phyloP scores from a whole-genome alignment of 139 green algal species.

The Pseudopediastrum boryanum region DNA sequence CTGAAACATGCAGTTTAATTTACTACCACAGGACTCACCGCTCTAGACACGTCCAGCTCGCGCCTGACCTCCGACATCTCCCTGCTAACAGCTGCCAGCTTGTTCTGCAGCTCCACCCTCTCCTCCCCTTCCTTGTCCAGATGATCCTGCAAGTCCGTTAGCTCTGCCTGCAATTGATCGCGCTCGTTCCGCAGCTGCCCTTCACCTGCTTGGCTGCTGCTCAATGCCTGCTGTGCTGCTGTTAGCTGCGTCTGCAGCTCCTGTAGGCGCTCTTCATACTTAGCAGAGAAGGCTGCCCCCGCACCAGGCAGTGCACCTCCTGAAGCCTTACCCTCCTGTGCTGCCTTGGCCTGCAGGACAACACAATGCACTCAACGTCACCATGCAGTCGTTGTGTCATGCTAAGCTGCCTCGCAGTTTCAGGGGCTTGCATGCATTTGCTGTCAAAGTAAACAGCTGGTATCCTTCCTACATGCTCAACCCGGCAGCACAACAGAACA shows the following conservation, averaged over 20 bases:
- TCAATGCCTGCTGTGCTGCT: constrained; percentile 62
- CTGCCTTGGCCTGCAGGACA: too few relatives aligned
- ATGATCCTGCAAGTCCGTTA: constrained; percentile 43
- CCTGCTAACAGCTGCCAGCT: constrained; percentile 30
- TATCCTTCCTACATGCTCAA: too few relatives aligned
- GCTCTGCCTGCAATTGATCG: constrained; percentile 33
- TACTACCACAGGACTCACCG: constrained; percentile 18
- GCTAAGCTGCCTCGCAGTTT: too few relatives aligned
- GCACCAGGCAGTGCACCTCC: too few relatives aligned
- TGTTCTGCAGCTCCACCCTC: constrained; percentile 50
- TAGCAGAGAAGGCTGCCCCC: constrained; percentile 49
- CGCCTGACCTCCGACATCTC: constrained; percentile 24
- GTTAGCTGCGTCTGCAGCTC: constrained; percentile 85
- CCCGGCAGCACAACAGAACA: too few relatives aligned
- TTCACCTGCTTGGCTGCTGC: constrained; percentile 41
- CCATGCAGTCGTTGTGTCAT: too few relatives aligned
- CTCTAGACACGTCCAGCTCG: constrained; percentile 32
- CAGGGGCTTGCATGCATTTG: too few relatives aligned
- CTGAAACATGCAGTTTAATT: too few relatives aligned
- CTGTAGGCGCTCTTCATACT: constrained; percentile 87
- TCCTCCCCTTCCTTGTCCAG: constrained; percentile 62
- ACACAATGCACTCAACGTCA: too few relatives aligned
- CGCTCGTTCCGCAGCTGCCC: constrained; percentile 42
- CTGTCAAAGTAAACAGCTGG: too few relatives aligned
- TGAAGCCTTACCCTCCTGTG: too few relatives aligned